Conservation (phyloP, 345 rosid species). For the Isatis tinctoria region DNA sequence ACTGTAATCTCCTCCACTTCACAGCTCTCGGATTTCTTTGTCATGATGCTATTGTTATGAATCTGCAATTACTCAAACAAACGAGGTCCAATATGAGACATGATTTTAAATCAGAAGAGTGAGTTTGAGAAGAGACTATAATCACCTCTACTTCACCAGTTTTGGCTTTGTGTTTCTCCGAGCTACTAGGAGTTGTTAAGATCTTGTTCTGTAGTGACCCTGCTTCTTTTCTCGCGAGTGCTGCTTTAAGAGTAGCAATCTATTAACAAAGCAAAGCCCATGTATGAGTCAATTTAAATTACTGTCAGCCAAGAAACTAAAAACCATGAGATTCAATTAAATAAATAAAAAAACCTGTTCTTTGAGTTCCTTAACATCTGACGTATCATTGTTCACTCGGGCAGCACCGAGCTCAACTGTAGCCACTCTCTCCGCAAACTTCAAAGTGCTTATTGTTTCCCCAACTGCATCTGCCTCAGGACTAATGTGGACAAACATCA, state of each 20-base stretch:
- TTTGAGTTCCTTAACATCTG: conserved; percentile 86
- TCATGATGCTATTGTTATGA: conserved; percentile 36
- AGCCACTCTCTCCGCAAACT: conserved; percentile 97
- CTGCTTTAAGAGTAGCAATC: conserved; percentile 83
- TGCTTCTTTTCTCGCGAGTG: conserved; percentile 68
- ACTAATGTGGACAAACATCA: conserved; percentile 97
- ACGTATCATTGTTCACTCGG: conserved; percentile 67
- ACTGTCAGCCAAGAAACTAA: neutral
- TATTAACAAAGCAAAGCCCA: conserved; percentile 24
- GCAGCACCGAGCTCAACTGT: conserved; percentile 96
- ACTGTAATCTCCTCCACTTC: conserved; percentile 83
- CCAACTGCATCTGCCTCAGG: conserved; percentile 84
- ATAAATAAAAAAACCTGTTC: conserved; percentile 56
- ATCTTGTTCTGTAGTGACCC: conserved; percentile 44
- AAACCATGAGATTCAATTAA: neutral
- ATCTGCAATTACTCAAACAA: conserved; percentile 46
- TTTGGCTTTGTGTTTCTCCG: conserved; percentile 55
- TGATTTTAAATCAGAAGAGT: neutral
- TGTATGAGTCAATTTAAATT: neutral
- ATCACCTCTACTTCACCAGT: conserved; percentile 71
- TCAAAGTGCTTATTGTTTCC: conserved; percentile 91
- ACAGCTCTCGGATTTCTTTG: conserved; percentile 62
- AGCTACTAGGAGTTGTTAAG: conserved; percentile 41
- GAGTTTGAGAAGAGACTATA: conserved; percentile 14
- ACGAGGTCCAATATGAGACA: neutral